These are phyloP conservation scores for Seiridium unicorne DNA, from an alignment of 2,329 filamentous ascomycete species.

Conservation along the genomic window DNA sequence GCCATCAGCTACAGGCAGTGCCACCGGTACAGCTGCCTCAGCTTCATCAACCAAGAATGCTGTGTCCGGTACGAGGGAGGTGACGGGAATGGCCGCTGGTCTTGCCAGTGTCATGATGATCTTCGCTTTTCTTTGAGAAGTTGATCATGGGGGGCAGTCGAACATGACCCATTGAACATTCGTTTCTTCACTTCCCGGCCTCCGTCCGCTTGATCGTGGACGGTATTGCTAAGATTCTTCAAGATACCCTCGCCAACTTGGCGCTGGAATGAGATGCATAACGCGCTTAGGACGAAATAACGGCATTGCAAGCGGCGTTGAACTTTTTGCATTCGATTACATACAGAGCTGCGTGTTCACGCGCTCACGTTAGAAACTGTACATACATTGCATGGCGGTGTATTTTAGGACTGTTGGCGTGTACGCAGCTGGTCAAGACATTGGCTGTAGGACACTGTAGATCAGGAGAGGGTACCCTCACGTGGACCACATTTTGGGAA, in stretches of 20 bases:
- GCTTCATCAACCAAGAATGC: slow-evolving; percentile 35
- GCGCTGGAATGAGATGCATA: background rate
- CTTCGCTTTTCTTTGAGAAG: slow-evolving; percentile 43
- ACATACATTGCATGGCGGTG: too few relatives aligned
- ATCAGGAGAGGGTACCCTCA: background rate
- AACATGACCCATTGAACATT: background rate
- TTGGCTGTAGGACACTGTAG: background rate
- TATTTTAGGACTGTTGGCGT: too few relatives aligned
- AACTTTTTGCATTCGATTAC: slow-evolving; percentile 14
- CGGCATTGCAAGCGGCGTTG: slow-evolving; percentile 18
- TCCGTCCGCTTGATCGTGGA: background rate
- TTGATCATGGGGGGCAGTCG: background rate
- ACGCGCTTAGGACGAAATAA: background rate
- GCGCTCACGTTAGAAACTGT: background rate
- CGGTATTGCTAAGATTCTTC: background rate
- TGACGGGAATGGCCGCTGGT: slow-evolving; percentile 48
- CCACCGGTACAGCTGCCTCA: slow-evolving; percentile 25
- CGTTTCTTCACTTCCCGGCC: background rate
- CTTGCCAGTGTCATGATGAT: slow-evolving; percentile 50
- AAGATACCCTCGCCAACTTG: slow-evolving; percentile 1
- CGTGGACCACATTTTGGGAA: too few relatives aligned
- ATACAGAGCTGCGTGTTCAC: slow-evolving; percentile 10
- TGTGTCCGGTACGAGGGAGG: slow-evolving; percentile 43
- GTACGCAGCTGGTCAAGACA: too few relatives aligned
- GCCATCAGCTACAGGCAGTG: slow-evolving; percentile 25